Evolutionary conservation across 345 rosid genomes (phyloP), one percentile per base, ranked within the genome.

Genomic region (Microcos paniculata): DNA sequence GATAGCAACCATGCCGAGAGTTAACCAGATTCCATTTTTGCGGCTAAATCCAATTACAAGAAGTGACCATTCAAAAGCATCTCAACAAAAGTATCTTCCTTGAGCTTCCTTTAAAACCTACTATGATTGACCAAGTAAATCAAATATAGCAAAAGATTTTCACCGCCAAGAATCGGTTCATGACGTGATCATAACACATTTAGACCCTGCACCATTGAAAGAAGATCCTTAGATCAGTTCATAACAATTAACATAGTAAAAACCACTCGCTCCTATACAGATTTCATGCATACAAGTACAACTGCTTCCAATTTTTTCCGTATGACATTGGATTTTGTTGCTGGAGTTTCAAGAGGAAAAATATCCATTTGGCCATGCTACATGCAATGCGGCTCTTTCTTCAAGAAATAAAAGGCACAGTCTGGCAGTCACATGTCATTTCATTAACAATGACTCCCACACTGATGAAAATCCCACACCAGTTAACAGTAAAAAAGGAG

Each of bases 151-250:
- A 48, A 30, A 68, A 48, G 9, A 48, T 68, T 48, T 49, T 52
- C 70, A 14, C 19, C 51, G 35, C 35, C 43, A 1, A 46, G 15
- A 30, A 43, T 67, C 58, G 28, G 24, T 56, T 76, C 67, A 76
- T 56, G 73, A 4, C 7, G 43, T 31, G 33, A 33, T 66, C 21
- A 56, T 76, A 23, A 64, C 64, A 71, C 49, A 40, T 43, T 30
- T 67, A 26, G 66, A 76, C n/a, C 78, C 78, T 76, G 73, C 57
- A 57, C 43, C 57, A 43, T 11, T 13, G 31, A 76, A 66, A 28
- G 26, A 38, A 33, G 64, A 75, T 18, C 48, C 10, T 74, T n/a
- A 61, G 49, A 61, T 61, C 40, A 61, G 40, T 14, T 5, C 13
- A 57, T 26, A 28, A 30, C 28, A 35, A 33, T 16, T 61, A 31